Percentiles rank a stretch among this genome's conserved stretches.
Conservation (phyloP, 352 stramenopile species). For the Pythium folliculosum region DNA sequence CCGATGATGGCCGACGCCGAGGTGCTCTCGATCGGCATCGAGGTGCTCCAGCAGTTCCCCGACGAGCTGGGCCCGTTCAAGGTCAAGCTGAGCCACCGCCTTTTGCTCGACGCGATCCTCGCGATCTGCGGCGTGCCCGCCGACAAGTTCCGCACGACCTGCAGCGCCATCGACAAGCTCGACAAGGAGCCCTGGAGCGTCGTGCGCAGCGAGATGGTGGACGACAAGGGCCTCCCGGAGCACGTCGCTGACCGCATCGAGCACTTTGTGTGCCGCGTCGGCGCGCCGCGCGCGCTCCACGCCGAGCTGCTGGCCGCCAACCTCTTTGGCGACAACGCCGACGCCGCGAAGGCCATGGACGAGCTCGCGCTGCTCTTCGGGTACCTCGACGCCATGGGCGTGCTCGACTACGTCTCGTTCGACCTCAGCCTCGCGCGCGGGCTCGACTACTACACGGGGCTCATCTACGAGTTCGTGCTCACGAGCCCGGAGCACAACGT, state of each 20-base stretch:
- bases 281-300: conserved; percentile 87
- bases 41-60: conserved; percentile 88
- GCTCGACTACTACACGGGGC: conserved; percentile 99
- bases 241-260: conserved; percentile 95
- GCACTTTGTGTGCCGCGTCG: conserved; percentile 92
- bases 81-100: conserved; percentile 98
- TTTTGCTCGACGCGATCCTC: conserved; percentile 96
- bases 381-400: conserved; percentile 97
- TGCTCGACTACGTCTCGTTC: conserved; percentile 94
- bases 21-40: conserved; percentile 94
- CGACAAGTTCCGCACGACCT: conserved; percentile 98
- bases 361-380: conserved; percentile 96
- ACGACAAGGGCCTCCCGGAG: conserved; percentile 94
- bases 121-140: conserved; percentile 96
- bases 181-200: conserved; percentile 97
- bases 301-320: conserved; percentile 66
- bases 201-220: conserved; percentile 93
- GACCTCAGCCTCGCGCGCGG: conserved; percentile 96
- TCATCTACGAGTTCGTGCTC: conserved; percentile 99
- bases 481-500: conserved; percentile 89
- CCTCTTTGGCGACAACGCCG: conserved; percentile 91
- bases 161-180: conserved; percentile 98
- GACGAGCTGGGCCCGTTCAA: conserved; percentile 90
- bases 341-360: conserved; percentile 83
- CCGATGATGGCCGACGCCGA: conserved; percentile 97